Conservation (phyloP, 2,329 filamentous ascomycete genomes). For the Claviceps maximensis region DNA sequence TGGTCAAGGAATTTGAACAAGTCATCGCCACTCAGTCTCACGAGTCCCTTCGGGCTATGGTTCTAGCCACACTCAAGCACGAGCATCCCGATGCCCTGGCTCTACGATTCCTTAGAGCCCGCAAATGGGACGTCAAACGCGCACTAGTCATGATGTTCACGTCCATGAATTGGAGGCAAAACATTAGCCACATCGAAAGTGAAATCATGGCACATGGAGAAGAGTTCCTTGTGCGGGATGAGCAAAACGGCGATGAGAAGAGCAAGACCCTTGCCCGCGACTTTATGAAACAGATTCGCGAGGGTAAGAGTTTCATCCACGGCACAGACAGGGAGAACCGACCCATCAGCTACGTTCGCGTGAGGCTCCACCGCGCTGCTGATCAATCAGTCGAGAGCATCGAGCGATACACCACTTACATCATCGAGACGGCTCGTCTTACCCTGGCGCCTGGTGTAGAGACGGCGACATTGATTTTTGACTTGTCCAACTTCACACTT, state of each 20-base stretch:
- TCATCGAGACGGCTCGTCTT: constrained; percentile 21
- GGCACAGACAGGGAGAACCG: constrained; percentile 22
- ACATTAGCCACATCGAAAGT: constrained; percentile 18
- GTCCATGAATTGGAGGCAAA: constrained; percentile 23
- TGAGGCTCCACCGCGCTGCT: constrained; percentile 19
- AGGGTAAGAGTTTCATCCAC: constrained; percentile 25
- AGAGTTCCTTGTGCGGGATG: constrained; percentile 14
- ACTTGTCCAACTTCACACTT: constrained; percentile 58
- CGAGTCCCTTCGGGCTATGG: constrained; percentile 6
- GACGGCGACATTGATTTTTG: constrained; percentile 43
- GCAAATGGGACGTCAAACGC: constrained; percentile 27
- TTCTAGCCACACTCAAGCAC: constrained; percentile 8
- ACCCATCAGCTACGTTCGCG: constrained; percentile 24
- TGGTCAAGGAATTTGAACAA: constrained; percentile 6
- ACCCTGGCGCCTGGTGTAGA: constrained; percentile 8
- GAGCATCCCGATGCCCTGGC: constrained; percentile 25
- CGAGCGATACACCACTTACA: constrained; percentile 25
- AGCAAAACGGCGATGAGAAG: constrained; percentile 13
- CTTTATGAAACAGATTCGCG: constrained; percentile 24
- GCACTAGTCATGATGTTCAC: constrained; percentile 26
- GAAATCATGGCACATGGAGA: constrained; percentile 22
- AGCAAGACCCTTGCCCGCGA: constrained; percentile 4
- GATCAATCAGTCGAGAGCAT: constrained; percentile 20
- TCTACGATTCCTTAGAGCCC: constrained; percentile 27
- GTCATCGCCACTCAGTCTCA: constrained; percentile 3